Conservation (phyloP, 257 asterid genomes). For the Parsonsia alboflavescens region DNA sequence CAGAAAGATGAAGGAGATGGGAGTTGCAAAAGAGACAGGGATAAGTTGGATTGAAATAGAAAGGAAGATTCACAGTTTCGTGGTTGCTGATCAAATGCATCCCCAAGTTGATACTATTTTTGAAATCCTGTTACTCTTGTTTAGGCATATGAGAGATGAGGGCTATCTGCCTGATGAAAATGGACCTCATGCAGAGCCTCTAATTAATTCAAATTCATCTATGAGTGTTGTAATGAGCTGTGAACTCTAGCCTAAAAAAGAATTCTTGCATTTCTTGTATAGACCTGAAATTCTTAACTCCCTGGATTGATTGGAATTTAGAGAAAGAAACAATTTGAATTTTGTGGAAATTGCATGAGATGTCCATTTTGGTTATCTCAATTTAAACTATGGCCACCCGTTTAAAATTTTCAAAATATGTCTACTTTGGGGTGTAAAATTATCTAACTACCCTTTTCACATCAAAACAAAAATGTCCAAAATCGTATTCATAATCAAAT, state of each 20-base stretch:
- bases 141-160: conserved; percentile 64
- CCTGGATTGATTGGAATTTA: too few relatives aligned
- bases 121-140: conserved; percentile 28
- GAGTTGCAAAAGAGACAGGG: conserved; percentile 62
- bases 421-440: too few relatives aligned
- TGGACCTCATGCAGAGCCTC: not conserved
- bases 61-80: conserved; percentile 52
- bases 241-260: not conserved
- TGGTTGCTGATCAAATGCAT: conserved; percentile 72
- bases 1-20: conserved; percentile 65
- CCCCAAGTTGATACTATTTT: conserved; percentile 37
- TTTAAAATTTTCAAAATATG: too few relatives aligned
- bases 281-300: not conserved
- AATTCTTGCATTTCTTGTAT: not conserved
- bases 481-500: too few relatives aligned
- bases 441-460: too few relatives aligned
- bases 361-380: too few relatives aligned
- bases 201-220: not conserved
- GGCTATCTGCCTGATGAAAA: conserved; percentile 26
- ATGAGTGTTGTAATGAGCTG: not conserved
- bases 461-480: too few relatives aligned
- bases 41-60: conserved; percentile 77
- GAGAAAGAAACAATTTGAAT: too few relatives aligned
- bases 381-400: too few relatives aligned
- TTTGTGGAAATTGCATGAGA: too few relatives aligned